Evolutionary conservation across 106 monocot species (phyloP), one percentile per base, ranked within the genome.

Genomic region (Dendrobium chrysotoxum): DNA sequence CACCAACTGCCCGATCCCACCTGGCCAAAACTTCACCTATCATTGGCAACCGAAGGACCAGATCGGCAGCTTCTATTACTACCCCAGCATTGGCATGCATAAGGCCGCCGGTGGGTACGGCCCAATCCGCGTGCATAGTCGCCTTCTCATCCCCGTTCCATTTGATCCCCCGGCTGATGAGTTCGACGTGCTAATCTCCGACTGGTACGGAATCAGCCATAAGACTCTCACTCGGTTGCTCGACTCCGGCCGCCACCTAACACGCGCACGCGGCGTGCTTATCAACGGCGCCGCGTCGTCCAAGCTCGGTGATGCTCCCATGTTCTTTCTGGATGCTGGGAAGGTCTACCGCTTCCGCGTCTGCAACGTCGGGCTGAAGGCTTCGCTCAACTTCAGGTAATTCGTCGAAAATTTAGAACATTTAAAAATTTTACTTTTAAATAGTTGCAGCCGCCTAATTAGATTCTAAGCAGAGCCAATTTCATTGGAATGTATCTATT

Each of bases 11-110:
- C 90, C 85, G 9, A 90, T 90, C 54, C 85, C 30, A 0, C 85
- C 87, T 0, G 90, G 87, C 45, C 53, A n/a, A 12, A 90, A 90
- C 80, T 83, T 79, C 87, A 87, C 87, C 38, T 90, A 90, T 78
- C 75, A 83, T n/a, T 85, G 83, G 77, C 90, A 90, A 57, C 70
- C 80, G 6, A 90, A 90, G 90, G 87, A 87, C 68, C 90, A 91
- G 77, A 91, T 90, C 53, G 90, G 90, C 2, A 83, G 68, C 82
- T 88, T 68, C 82, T 85, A 83, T 80, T 90, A 90, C 83, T 87
- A 72, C 81, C 87, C 87, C n/a, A 80, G 82, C 80, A 17, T 90
- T 40, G 85, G 75, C 55, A 53, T 87, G 78, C 87, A 90, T 28
- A 87, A 83, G 76, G 90, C 87, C 3, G 78, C 78, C 40, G 90